Evolutionary conservation across 352 stramenopile genomes (phyloP).

Genomic region (Thraustochytrium sp.): DNA sequence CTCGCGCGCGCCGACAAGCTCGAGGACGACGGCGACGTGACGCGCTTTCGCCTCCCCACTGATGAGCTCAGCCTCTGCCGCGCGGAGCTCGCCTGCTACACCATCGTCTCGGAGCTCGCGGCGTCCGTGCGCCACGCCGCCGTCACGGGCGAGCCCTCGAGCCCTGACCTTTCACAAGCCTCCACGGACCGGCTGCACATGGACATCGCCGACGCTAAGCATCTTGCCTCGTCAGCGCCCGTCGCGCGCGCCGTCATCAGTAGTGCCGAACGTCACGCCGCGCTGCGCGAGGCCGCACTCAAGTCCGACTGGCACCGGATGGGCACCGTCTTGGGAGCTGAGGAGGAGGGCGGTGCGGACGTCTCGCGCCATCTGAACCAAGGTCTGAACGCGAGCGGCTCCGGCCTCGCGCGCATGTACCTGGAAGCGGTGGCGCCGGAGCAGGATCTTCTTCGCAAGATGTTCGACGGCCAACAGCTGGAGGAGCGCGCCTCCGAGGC

Average conservation of each 20-base stretch:
- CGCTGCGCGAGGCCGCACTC: background rate
- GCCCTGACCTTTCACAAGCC: background rate
- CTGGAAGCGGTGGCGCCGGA: background rate
- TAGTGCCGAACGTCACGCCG: background rate
- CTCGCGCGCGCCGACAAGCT: background rate
- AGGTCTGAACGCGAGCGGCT: background rate
- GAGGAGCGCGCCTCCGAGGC: background rate
- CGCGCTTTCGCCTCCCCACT: background rate
- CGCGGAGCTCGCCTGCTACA: background rate
- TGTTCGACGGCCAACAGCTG: background rate
- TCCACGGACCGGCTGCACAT: background rate
- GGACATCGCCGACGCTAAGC: slow-evolving; percentile 29
- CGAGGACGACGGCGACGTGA: background rate
- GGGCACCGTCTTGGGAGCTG: background rate
- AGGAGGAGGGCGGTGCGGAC: no score
- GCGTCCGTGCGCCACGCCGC: background rate
- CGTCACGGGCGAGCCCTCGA: background rate
- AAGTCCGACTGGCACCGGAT: background rate
- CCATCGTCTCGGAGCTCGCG: slow-evolving; percentile 11
- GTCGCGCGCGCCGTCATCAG: background rate
- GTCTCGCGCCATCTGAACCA: background rate
- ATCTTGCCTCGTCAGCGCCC: background rate
- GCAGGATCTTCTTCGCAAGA: background rate
- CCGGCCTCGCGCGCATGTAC: background rate
- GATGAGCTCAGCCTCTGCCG: slow-evolving; percentile 10